Conservation (phyloP, 2,329 filamentous ascomycete genomes). For the Clonostachys rosea region DNA sequence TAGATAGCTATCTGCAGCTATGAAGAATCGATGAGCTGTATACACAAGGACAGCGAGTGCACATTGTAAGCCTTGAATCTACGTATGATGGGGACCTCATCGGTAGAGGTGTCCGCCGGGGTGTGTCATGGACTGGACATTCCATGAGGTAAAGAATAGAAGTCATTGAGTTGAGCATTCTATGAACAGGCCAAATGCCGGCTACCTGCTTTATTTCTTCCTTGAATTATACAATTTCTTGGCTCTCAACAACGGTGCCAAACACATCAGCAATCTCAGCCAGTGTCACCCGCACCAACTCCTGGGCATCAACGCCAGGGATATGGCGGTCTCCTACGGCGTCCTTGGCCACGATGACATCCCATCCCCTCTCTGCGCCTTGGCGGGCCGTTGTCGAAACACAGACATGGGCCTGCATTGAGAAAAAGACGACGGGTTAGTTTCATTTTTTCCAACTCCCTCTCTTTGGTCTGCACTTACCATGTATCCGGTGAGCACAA, state of each 20-base stretch:
- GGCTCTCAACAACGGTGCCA: neutral
- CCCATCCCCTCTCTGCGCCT: slow-evolving; percentile 55
- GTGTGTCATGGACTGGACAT: too few species aligned
- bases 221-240: neutral
- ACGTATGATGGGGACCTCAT: too few species aligned
- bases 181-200: too few species aligned
- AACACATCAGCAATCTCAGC: slow-evolving; percentile 54
- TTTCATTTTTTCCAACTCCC: neutral
- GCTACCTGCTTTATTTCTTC: too few species aligned
- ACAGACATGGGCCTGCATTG: slow-evolving; percentile 57
- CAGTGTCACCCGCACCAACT: slow-evolving; percentile 45
- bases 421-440: neutral
- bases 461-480: slow-evolving; percentile 11
- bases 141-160: too few species aligned
- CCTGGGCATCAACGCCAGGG: slow-evolving; percentile 51
- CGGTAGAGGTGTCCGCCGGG: too few species aligned
- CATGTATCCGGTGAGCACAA: slow-evolving; percentile 60
- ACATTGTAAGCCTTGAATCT: too few species aligned
- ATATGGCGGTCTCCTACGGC: slow-evolving; percentile 64
- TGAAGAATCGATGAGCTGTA: too few species aligned
- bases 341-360: slow-evolving; percentile 57
- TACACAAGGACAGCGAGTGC: too few species aligned
- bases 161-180: too few species aligned
- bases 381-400: slow-evolving; percentile 60
- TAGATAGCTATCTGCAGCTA: too few species aligned